A percentile compares a stretch with the other conserved stretches of the same genome.
Conservation (phyloP, 2,329 filamentous ascomycete genomes). For the Hymenoscyphus repandus region DNA sequence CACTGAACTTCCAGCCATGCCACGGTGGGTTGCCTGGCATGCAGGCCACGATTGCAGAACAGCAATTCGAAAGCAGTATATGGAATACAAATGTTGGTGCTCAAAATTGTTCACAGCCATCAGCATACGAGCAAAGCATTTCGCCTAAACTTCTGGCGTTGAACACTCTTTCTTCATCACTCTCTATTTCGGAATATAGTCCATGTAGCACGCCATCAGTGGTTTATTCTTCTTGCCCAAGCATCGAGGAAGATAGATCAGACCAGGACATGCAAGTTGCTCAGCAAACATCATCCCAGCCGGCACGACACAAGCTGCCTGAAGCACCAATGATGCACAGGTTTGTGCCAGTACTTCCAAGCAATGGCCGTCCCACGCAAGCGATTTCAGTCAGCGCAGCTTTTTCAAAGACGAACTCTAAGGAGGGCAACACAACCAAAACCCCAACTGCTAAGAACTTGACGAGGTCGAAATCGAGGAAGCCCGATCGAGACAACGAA, state of each 20-base stretch:
- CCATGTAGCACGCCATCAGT: slow-evolving; percentile 10
- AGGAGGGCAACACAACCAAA: too few relatives aligned
- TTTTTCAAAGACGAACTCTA: neutral
- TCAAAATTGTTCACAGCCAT: slow-evolving; percentile 12
- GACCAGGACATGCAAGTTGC: slow-evolving; percentile 7
- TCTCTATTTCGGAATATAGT: slow-evolving; percentile 20
- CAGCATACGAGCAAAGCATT: slow-evolving; percentile 16
- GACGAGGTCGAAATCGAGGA: too few relatives aligned
- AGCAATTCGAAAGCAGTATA: slow-evolving; percentile 4
- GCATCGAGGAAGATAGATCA: slow-evolving; percentile 10
- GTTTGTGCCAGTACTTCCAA: slow-evolving; percentile 11
- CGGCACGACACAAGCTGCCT: slow-evolving; percentile 20
- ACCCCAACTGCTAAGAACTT: too few relatives aligned
- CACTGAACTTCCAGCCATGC: neutral
- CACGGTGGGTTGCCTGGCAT: slow-evolving; percentile 5
- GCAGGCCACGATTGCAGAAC: neutral
- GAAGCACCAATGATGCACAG: slow-evolving; percentile 5
- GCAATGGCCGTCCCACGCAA: slow-evolving; percentile 4
- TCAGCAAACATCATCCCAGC: slow-evolving; percentile 3
- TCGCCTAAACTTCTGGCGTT: slow-evolving; percentile 24
- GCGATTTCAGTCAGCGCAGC: neutral
- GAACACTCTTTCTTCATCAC: slow-evolving; percentile 9
- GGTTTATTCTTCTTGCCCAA: slow-evolving; percentile 13
- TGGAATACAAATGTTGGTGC: slow-evolving; percentile 9
- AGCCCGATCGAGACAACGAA: too few relatives aligned